Evolutionary conservation across 805 yeast species (phyloP), one percentile per base, ranked within the genome.

Genomic region (Monosporozyma unispora): DNA sequence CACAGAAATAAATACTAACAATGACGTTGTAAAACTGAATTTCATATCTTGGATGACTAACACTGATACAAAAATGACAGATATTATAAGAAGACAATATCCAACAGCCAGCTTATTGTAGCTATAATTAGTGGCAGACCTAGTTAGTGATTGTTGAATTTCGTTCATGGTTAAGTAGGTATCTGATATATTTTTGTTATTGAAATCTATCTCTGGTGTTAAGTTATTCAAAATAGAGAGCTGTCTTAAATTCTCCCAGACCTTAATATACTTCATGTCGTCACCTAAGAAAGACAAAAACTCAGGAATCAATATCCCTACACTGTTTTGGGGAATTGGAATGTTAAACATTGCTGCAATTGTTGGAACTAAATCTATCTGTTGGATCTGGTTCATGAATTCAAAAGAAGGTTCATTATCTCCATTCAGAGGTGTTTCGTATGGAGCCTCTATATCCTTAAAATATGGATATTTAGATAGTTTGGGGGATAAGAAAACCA

Each of bases 361-460:
- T 0, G 97, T 90, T n/a, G 99, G 87, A 3, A 91, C 98, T 33
- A 93, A 68, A 64, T 93, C 99, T 48, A 91, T 88, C 63, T 93
- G 99, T 55, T 84, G 80, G 11, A 88, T 85, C 1, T 54, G 75
- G 0, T 66, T 53, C 57, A 78, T 79, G 61, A 78, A 91, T 1
- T 71, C 58, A 64, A 66, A 91, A 18, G 75, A 75, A 0, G 66
- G 68, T 39, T 71, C 65, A 1, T 59, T 54, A 4, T 53, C 53
- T n/a, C 10, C 82, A 82, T 14, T 75, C 69, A 35, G 3, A 3
- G 47, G 11, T 4, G 29, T 31, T 41, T 25, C 49, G 31, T n/a
- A 48, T 48, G 57, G 62, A 37, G 59, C 54, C 44, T 47, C 54
- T 23, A 28, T 49, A 22, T 41, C 21, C 22, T 47, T 38, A 47